A percentile compares a stretch with the other conserved stretches of the same genome.
Conservation (phyloP, 306 rosid species). For the Quercus dentata region DNA sequence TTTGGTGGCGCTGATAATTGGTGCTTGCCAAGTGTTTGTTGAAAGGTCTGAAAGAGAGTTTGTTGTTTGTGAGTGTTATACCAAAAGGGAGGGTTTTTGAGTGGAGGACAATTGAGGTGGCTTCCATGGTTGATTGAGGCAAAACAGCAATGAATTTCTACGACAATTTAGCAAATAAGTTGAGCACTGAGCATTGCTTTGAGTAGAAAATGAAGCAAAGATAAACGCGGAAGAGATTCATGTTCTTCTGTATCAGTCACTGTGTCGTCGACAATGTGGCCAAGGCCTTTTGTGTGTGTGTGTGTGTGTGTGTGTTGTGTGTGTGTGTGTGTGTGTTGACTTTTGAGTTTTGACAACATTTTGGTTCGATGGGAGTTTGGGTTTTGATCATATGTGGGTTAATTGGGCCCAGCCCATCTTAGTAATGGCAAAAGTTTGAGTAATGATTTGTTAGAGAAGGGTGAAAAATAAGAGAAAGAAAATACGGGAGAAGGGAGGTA, state of each 20-base stretch:
- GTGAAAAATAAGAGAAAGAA: no score
- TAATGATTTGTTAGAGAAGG: no score
- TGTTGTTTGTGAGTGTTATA: conserved; percentile 28
- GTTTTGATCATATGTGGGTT: not conserved
- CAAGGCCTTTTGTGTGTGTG: no score
- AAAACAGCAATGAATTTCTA: conserved; percentile 9
- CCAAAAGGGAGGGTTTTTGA: conserved; percentile 42
- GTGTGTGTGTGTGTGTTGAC: no score
- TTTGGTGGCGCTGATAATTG: conserved; percentile 23
- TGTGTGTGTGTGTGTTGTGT: no score
- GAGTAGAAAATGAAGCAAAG: not conserved
- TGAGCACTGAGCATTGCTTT: not conserved
- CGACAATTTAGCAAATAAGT: not conserved
- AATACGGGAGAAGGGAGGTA: no score
- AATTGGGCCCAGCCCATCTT: not conserved
- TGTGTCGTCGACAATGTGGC: no score
- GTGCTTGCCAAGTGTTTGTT: conserved; percentile 32
- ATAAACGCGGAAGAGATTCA: no score
- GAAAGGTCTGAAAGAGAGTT: conserved; percentile 52
- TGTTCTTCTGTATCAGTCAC: no score
- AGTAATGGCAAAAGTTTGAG: no score
- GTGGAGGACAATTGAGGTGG: conserved; percentile 45
- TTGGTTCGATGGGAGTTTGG: not conserved
- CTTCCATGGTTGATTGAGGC: conserved; percentile 46
- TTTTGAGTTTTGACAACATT: no score